Evolutionary conservation across 176 grass and related monocot species (phyloP).

Genomic region (Triticum timopheevii): DNA sequence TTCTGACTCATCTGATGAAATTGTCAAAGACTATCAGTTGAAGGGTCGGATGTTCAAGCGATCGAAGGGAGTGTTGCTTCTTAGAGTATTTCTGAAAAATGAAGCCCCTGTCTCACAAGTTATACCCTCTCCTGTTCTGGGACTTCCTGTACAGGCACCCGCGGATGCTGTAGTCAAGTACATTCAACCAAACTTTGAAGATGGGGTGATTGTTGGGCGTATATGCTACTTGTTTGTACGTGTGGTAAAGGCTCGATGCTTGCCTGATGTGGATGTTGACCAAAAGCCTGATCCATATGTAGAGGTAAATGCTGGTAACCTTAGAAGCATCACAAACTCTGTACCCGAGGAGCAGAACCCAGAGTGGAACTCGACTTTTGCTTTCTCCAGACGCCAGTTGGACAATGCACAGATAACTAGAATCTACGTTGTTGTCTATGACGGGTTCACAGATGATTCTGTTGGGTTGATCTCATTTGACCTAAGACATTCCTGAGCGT

Average conservation of each 20-base stretch:
- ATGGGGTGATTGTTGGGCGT: background rate
- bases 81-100: background rate
- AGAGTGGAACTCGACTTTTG: conserved; percentile 35
- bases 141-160: background rate
- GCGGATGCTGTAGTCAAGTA: background rate
- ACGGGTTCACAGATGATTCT: background rate
- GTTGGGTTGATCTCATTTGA: background rate
- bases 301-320: background rate
- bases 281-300: conserved; percentile 33
- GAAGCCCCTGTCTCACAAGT: background rate
- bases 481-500: background rate
- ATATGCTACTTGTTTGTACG: background rate
- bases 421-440: background rate
- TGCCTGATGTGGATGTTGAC: background rate
- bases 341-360: conserved; percentile 17
- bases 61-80: background rate
- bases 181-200: background rate
- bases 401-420: background rate
- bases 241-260: background rate
- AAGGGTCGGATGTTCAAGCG: background rate
- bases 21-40: background rate
- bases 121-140: background rate
- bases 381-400: conserved; percentile 11
- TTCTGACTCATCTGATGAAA: background rate
- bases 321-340: background rate